A percentile compares a stretch with the other conserved stretches of the same genome.
Conservation (phyloP, 306 rosid species). For the Hippophae rhamnoides region DNA sequence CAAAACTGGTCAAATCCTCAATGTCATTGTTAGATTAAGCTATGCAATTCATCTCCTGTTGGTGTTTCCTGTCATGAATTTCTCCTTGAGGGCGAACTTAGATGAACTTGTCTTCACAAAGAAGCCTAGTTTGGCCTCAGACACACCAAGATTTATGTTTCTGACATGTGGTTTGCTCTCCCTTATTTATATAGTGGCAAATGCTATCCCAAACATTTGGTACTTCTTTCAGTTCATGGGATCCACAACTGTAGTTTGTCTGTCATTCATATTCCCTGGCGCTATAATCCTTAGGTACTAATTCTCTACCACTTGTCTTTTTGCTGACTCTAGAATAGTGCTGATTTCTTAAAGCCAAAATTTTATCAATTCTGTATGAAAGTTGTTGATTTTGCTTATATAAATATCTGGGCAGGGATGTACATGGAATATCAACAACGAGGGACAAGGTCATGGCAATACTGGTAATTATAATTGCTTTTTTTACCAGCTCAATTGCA, state of each 20-base stretch:
- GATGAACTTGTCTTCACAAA: slow-evolving; percentile 38
- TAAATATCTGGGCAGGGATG: slow-evolving; percentile 13
- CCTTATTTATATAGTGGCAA: slow-evolving; percentile 33
- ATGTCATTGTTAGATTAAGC: slow-evolving; percentile 37
- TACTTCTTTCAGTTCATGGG: slow-evolving; percentile 54
- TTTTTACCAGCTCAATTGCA: slow-evolving; percentile 19
- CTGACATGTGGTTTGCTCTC: slow-evolving; percentile 28
- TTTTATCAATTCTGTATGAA: not conserved
- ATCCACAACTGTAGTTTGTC: slow-evolving; percentile 44
- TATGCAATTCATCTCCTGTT: slow-evolving; percentile 55
- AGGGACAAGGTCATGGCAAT: slow-evolving; percentile 15
- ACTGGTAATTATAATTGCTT: slow-evolving; percentile 16
- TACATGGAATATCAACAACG: slow-evolving; percentile 16
- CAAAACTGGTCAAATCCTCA: slow-evolving; percentile 23
- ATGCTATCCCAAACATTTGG: slow-evolving; percentile 52
- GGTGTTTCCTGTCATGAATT: slow-evolving; percentile 44
- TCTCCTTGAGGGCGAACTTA: slow-evolving; percentile 39
- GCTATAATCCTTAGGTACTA: slow-evolving; percentile 40
- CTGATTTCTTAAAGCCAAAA: not conserved
- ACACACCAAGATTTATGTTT: slow-evolving; percentile 35
- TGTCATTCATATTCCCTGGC: slow-evolving; percentile 48
- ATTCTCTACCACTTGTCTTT: not conserved
- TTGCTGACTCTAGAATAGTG: not conserved
- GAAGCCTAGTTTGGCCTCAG: slow-evolving; percentile 21
- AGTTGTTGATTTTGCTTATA: not conserved